Evolutionary conservation across 257 asterid species (phyloP), one percentile per base, ranked within the genome.

Genomic region (Capsicum baccatum): DNA sequence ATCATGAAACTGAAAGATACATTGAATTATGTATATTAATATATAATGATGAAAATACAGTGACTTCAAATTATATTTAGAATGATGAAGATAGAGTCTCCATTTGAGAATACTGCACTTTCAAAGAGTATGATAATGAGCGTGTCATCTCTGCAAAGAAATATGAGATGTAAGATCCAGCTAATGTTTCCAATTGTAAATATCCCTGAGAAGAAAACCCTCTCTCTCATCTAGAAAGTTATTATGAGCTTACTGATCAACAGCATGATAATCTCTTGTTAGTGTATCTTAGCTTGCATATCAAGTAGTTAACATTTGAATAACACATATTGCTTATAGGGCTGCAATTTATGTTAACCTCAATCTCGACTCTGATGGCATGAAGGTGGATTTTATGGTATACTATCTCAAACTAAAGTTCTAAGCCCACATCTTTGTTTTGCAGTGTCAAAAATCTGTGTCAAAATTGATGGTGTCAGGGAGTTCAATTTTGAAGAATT

Each of bases 391-490:
- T 69, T 39, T 35, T 54, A 21, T 81, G 69, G 37, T 79, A 44
- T 67, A 54, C 52, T 50, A 69, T 76, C 70, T 39, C 85, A 56
- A 59, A 74, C 67, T 64, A 85, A 83, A 79, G 74, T 76, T 76
- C 14, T 21, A 76, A 21, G 63, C 48, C 63, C 14, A 0, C 6
- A 21, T 26, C 76, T 60, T 70, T 91, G 44, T 81, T 50, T 86
- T 90, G 89, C 97, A 97, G 99, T 92, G 12, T 88, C 94, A 44
- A 95, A 86, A 90, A 86, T 87, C 89, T 93, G 97, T 83, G 92
- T 95, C 86, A 92, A 87, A 89, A 90, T 95, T 48, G 98, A 94
- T 54, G 98, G 98, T 33, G 95, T 97, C 87, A 97, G 91, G 90
- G 96, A 89, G 82, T 97, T 94, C 90, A 86, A 87, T 54, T 95